Conservation (phyloP, 257 asterid genomes). For the Orobanche coerulescens region DNA sequence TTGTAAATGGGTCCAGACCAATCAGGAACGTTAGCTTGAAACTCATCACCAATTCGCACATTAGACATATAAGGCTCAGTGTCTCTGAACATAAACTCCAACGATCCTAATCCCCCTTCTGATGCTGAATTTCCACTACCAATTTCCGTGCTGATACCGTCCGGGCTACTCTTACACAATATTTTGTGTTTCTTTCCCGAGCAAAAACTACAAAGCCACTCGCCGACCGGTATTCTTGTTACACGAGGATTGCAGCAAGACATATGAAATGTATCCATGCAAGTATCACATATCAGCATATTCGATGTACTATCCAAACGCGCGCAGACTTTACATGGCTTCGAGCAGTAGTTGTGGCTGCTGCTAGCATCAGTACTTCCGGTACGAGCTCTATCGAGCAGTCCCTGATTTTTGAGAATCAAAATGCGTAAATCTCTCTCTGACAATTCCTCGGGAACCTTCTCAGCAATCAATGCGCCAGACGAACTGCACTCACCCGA, state of each 20-base stretch:
- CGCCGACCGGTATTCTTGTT: slow-evolving; percentile 33
- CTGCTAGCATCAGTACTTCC: slow-evolving; percentile 4
- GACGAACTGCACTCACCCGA: slow-evolving; percentile 52
- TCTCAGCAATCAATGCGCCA: slow-evolving; percentile 32
- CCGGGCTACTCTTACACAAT: slow-evolving; percentile 23
- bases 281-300: slow-evolving; percentile 51
- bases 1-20: slow-evolving; percentile 39
- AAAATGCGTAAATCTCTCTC: slow-evolving; percentile 43
- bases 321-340: slow-evolving; percentile 42
- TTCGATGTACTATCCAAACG: slow-evolving; percentile 35
- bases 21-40: slow-evolving; percentile 48
- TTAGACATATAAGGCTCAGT: slow-evolving; percentile 28
- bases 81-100: slow-evolving; percentile 36
- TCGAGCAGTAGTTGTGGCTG: slow-evolving; percentile 25
- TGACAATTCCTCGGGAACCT: slow-evolving; percentile 32
- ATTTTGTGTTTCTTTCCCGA: slow-evolving; percentile 38
- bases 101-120: slow-evolving; percentile 28
- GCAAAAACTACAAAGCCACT: slow-evolving; percentile 54
- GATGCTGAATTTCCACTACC: slow-evolving; percentile 20
- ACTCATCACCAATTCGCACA: slow-evolving; percentile 42
- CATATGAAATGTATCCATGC: slow-evolving; percentile 46
- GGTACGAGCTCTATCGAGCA: slow-evolving; percentile 23
- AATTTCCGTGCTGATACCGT: slow-evolving; percentile 20
- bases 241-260: slow-evolving; percentile 43
- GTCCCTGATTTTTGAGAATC: slow-evolving; percentile 35